These are phyloP conservation scores for Candida stauntonica DNA, from an alignment of 805 yeast genomes.

Conservation along the genomic window DNA sequence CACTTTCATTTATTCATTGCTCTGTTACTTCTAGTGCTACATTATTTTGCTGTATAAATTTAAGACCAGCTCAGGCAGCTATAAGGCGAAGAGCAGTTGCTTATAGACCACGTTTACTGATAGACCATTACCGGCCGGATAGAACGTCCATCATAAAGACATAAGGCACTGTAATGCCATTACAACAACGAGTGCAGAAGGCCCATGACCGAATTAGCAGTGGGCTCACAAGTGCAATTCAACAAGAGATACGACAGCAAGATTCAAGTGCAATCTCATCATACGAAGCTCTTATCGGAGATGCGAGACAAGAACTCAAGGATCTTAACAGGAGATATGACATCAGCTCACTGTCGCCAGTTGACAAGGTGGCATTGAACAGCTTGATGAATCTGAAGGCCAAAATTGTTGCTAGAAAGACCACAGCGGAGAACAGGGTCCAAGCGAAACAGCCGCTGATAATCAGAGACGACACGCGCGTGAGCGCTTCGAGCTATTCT, in stretches of 20 bases:
- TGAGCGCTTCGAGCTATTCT: constrained; percentile 22
- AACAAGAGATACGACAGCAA: constrained; percentile 24
- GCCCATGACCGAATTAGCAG: constrained; percentile 6
- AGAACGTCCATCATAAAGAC: too few species aligned
- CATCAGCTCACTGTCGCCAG: constrained; percentile 4
- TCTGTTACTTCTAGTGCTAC: too few species aligned
- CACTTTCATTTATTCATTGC: too few species aligned
- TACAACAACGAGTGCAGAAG: constrained; percentile 4
- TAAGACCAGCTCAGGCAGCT: too few species aligned
- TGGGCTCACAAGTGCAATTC: constrained; percentile 9
- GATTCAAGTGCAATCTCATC: constrained; percentile 13
- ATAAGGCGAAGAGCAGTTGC: too few species aligned
- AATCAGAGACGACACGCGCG: constrained; percentile 13
- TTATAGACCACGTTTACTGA: too few species aligned
- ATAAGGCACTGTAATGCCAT: too few species aligned
- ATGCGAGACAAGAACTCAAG: constrained; percentile 9
- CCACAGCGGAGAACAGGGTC: constrained; percentile 11
- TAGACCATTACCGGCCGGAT: too few species aligned
- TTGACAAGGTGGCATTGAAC: constrained; percentile 15
- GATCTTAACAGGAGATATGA: constrained; percentile 4
- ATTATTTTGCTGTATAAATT: too few species aligned
- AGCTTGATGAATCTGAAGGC: constrained; percentile 18
- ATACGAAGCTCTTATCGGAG: constrained; percentile 15
- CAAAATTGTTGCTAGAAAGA: constrained; percentile 16
- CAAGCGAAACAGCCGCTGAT: constrained; percentile 11